phyloP scores from a whole-genome alignment of 176 grass and related monocot species.

The Chloris gayana region DNA sequence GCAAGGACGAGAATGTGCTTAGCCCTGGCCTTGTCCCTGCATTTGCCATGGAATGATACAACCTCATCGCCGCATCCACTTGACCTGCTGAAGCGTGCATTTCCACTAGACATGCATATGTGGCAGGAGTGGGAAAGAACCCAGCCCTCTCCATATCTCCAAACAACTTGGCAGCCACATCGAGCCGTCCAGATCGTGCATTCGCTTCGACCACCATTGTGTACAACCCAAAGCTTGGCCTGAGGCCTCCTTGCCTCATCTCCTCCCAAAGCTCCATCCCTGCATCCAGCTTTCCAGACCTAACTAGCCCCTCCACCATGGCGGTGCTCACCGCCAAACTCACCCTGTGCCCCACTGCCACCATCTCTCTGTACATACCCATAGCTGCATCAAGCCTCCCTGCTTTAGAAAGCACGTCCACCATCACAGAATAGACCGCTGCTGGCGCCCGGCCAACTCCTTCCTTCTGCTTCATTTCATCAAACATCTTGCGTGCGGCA shows the following conservation, averaged over 20 bases:
- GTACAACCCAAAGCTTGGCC: slow-evolving; percentile 80
- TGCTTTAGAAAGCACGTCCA: slow-evolving; percentile 80
- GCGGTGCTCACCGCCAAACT: slow-evolving; percentile 51
- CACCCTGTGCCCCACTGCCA: slow-evolving; percentile 55
- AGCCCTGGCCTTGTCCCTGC: slow-evolving; percentile 77
- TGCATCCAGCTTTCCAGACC: slow-evolving; percentile 81
- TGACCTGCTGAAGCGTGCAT: slow-evolving; percentile 84
- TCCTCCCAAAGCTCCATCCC: slow-evolving; percentile 90
- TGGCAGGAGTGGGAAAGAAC: slow-evolving; percentile 81
- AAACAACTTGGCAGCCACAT: slow-evolving; percentile 57
- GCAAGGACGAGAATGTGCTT: slow-evolving; percentile 74
- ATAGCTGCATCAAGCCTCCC: slow-evolving; percentile 86
- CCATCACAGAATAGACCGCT: slow-evolving; percentile 62
- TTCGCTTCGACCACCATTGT: slow-evolving; percentile 89
- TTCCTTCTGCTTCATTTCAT: slow-evolving; percentile 72
- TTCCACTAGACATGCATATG: slow-evolving; percentile 85
- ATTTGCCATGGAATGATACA: slow-evolving; percentile 92
- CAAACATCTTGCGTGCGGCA: slow-evolving; percentile 74
- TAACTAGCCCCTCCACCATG: slow-evolving; percentile 77
- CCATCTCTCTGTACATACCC: slow-evolving; percentile 88
- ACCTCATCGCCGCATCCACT: slow-evolving; percentile 73
- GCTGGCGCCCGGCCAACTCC: slow-evolving; percentile 39
- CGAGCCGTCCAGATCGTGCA: slow-evolving; percentile 76
- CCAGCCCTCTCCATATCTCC: slow-evolving; percentile 96
- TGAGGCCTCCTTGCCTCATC: slow-evolving; percentile 64